A percentile compares a stretch with the other conserved stretches of the same genome.
phyloP scores from a whole-genome alignment of 2,329 filamentous ascomycete species.

The Onygenales sp. region DNA sequence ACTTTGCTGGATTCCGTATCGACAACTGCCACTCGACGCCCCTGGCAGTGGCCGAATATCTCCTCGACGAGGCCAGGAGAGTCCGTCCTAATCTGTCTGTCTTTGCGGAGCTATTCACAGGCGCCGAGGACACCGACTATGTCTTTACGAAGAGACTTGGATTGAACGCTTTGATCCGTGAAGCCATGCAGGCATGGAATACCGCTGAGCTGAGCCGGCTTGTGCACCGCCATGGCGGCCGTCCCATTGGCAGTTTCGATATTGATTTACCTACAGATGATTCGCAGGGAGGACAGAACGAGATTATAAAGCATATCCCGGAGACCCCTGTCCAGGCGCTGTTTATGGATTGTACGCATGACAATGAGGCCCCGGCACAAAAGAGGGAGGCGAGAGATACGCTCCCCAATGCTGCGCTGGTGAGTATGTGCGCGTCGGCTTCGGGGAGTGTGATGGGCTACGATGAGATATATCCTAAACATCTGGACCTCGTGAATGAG shows the following conservation, averaged over 20 bases:
- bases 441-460: conserved; percentile 97
- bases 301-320: conserved; percentile 71
- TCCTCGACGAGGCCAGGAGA: conserved; percentile 84
- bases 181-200: conserved; percentile 98
- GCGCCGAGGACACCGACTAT: conserved; percentile 92
- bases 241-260: conserved; percentile 94
- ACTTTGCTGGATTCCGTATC: conserved; percentile 91
- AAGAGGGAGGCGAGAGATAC: conserved; percentile 92
- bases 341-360: conserved; percentile 99
- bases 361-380: conserved; percentile 93
- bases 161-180: conserved; percentile 81
- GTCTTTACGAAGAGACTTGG: conserved; percentile 90
- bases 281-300: conserved; percentile 31
- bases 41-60: conserved; percentile 85
- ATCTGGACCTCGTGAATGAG: conserved; percentile 90
- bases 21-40: conserved; percentile 98
- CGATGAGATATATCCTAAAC: conserved; percentile 86
- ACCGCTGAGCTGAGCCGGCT: conserved; percentile 85
- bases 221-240: conserved; percentile 85
- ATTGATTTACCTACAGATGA: conserved; percentile 71
- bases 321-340: conserved; percentile 84
- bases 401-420: conserved; percentile 83
- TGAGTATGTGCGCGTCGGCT: conserved; percentile 91
- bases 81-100: conserved; percentile 83
- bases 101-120: conserved; percentile 90